Evolutionary conservation across 2,329 filamentous ascomycete species (phyloP), one percentile per base, ranked within the genome.

Genomic region (Paecilomyces formosus): DNA sequence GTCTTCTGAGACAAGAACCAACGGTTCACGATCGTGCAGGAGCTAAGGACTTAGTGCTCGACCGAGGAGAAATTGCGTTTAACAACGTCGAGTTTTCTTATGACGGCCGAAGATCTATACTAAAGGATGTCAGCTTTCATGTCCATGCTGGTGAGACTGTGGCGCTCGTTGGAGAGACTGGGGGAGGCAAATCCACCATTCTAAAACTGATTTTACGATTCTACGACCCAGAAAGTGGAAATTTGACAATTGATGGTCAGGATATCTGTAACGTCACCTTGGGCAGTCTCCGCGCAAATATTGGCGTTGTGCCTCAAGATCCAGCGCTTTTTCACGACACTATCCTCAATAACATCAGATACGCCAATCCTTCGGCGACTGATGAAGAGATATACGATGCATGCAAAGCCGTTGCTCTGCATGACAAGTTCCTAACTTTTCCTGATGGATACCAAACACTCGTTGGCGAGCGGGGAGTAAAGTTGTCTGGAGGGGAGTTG

Each of bases 271-370:
- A 82, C 26, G 78, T 88, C 1, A 84, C 80, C 0, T 74, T 87
- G 13, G 75, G 79, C 57, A 85, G 81, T 53, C 73, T 89, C 2
- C 79, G 85, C 9, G 78, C 83, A 21, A 75, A 78, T 2, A 79
- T 89, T 26, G 85, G 85, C 21, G 78, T 87, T 12, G 86, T 88
- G 0, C 86, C 86, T 2, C 84, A 89, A 69, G 83, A 86, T 60
- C 82, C 85, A 0, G 75, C 81, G 0, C 74, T 89, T 8, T 88
- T 89, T 74, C 86, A 88, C 66, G 79, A 81, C 31, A 82, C 83
- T 1, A 81, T 89, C 50, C 79, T 85, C 66, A 81, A 87, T 18
- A 89, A 89, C 65, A 74, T 89, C 24, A 79, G 80, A 1, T 89
- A 88, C 68, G 84, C 84, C 1, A 79, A 80, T 11, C 79, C 84